Conservation (phyloP, 2,329 filamentous ascomycete genomes). For the Pseudogymnoascus sp. region DNA sequence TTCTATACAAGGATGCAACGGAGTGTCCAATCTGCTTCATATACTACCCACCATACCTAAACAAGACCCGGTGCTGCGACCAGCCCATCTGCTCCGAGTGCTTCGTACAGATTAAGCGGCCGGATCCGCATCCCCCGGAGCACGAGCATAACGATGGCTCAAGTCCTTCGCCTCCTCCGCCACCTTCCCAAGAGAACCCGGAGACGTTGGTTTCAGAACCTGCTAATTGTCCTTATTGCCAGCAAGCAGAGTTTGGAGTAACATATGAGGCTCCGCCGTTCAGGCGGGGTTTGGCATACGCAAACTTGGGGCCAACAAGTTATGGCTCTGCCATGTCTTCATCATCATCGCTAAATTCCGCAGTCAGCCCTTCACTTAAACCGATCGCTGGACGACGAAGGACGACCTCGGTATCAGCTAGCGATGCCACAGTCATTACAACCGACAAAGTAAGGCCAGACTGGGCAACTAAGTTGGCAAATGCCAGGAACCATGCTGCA, state of each 20-base stretch:
- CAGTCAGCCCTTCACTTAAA: constrained; percentile 16
- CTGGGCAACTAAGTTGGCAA: constrained; percentile 83
- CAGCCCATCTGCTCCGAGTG: constrained; percentile 97
- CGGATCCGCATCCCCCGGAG: constrained; percentile 83
- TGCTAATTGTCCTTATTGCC: constrained; percentile 88
- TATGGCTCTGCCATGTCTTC: constrained; percentile 75
- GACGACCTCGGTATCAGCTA: constrained; percentile 69
- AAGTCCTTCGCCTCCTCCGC: constrained; percentile 32
- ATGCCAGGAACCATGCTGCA: constrained; percentile 77
- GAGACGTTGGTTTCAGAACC: constrained; percentile 81
- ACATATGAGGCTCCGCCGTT: constrained; percentile 88
- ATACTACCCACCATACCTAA: constrained; percentile 90
- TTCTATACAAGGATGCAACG: constrained; percentile 79
- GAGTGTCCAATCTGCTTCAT: constrained; percentile 97
- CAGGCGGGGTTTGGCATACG: constrained; percentile 71
- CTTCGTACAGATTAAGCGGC: constrained; percentile 95
- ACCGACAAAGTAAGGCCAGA: constrained; percentile 90
- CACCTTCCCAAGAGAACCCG: constrained; percentile 34
- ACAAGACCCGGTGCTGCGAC: constrained; percentile 90
- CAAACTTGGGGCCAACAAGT: constrained; percentile 42
- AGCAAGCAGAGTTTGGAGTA: constrained; percentile 91
- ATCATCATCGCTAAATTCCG: constrained; percentile 67
- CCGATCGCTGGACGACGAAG: constrained; percentile 41
- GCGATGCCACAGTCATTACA: constrained; percentile 77
- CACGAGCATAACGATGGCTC: constrained; percentile 40